phyloP scores from a whole-genome alignment of 768 basidiomycete species.

The Lentinus tigrinus region DNA sequence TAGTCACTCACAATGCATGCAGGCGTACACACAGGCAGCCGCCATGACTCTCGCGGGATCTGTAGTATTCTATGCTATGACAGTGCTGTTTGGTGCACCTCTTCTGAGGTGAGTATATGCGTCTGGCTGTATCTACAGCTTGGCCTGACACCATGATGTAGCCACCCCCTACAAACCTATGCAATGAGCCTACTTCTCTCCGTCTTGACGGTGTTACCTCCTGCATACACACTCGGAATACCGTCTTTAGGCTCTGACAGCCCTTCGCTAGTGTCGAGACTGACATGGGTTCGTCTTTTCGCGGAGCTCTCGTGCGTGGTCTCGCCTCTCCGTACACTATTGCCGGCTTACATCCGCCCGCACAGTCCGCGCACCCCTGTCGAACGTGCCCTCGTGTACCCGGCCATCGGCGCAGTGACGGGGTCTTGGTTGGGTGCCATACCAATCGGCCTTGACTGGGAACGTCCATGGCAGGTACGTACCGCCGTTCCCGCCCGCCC shows the following conservation, averaged over 20 bases:
- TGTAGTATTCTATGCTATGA: conserved; percentile 42
- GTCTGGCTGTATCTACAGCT: not conserved
- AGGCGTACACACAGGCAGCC: conserved; percentile 55
- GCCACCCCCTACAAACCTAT: conserved; percentile 59
- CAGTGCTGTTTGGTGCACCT: conserved; percentile 78
- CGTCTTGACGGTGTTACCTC: conserved; percentile 61
- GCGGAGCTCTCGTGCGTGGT: conserved; percentile 80
- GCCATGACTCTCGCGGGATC: conserved; percentile 52
- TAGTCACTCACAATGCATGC: not conserved
- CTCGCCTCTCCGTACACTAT: conserved; percentile 36
- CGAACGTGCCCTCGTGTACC: conserved; percentile 80
- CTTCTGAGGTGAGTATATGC: conserved; percentile 46
- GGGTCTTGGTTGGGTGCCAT: conserved; percentile 83
- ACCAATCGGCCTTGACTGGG: conserved; percentile 94
- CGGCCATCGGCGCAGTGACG: conserved; percentile 64
- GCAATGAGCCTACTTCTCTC: conserved; percentile 70
- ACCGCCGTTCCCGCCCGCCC: not conserved
- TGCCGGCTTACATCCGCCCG: not conserved
- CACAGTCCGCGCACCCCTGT: conserved; percentile 56
- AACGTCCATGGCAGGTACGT: conserved; percentile 93
- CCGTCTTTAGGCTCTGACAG: conserved; percentile 43
- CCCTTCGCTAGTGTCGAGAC: conserved; percentile 50
- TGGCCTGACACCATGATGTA: conserved; percentile 24
- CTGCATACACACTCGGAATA: conserved; percentile 66
- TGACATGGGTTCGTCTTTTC: conserved; percentile 79